A percentile compares a stretch with the other conserved stretches of the same genome.
These are phyloP conservation scores for Craterostigma plantagineum DNA, from an alignment of 257 asterid genomes.

Conservation along the genomic window DNA sequence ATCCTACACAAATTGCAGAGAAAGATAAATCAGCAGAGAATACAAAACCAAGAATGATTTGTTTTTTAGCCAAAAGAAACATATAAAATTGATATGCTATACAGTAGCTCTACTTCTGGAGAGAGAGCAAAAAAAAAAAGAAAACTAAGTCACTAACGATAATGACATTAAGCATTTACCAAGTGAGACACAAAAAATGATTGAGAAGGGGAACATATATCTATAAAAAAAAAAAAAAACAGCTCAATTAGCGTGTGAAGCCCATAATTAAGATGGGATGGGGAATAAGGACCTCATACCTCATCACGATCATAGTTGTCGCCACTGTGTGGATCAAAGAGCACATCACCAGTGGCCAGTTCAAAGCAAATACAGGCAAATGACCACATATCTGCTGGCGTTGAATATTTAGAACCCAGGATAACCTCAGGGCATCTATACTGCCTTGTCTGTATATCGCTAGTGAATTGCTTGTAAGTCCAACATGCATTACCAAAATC, in stretches of 20 bases:
- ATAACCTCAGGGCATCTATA: slow-evolving; percentile 95
- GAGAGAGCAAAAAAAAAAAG: too few species aligned
- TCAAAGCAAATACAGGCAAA: slow-evolving; percentile 97
- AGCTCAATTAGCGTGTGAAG: background rate
- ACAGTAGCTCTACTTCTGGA: too few species aligned
- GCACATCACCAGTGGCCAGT: slow-evolving; percentile 93
- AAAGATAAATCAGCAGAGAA: background rate
- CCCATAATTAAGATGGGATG: background rate
- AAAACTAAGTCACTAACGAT: too few species aligned
- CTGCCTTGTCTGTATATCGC: slow-evolving; percentile 92
- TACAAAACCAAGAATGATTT: background rate
- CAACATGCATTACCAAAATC: slow-evolving; percentile 99
- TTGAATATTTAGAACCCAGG: slow-evolving; percentile 81
- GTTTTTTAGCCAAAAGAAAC: background rate
- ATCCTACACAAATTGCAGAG: slow-evolving; percentile 32
- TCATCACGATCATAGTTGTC: slow-evolving; percentile 86
- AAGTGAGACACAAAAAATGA: background rate
- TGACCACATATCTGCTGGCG: slow-evolving; percentile 96
- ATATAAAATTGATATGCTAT: background rate
- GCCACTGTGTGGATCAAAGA: slow-evolving; percentile 90
- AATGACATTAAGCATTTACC: too few species aligned
- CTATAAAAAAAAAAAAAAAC: background rate
- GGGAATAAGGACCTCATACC: slow-evolving; percentile 23
- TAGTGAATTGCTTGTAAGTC: slow-evolving; percentile 84
- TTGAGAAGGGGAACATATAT: background rate